Percentiles rank a stretch among this genome's conserved stretches.
phyloP scores from a whole-genome alignment of 306 rosid species.

The Sicyos edulis region DNA sequence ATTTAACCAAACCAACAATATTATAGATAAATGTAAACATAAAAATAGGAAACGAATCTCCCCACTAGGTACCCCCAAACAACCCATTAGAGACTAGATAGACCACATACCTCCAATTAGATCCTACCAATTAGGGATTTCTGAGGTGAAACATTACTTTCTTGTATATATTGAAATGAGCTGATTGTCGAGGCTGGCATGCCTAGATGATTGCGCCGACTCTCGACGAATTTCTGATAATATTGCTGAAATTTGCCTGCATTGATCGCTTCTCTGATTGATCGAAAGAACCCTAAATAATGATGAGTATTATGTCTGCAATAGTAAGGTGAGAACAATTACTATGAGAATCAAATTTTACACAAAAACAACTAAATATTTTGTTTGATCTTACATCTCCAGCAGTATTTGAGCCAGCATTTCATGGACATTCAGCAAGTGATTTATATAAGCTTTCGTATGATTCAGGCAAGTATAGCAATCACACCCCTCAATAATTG shows the following conservation, averaged over 20 bases:
- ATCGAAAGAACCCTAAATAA: slow-evolving; percentile 63
- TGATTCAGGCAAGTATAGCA: slow-evolving; percentile 90
- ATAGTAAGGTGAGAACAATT: slow-evolving; percentile 18
- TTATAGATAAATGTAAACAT: too few species aligned
- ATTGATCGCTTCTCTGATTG: slow-evolving; percentile 62
- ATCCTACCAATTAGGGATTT: background rate
- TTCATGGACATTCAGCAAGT: slow-evolving; percentile 82
- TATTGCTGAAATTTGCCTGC: slow-evolving; percentile 70
- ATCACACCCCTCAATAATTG: slow-evolving; percentile 48
- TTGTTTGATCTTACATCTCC: slow-evolving; percentile 49
- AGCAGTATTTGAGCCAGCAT: slow-evolving; percentile 87
- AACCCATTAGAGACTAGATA: too few species aligned
- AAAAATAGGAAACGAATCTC: too few species aligned
- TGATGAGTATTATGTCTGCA: slow-evolving; percentile 95
- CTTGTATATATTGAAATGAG: slow-evolving; percentile 9
- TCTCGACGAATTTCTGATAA: slow-evolving; percentile 43
- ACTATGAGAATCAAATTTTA: slow-evolving; percentile 7
- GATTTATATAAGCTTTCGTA: slow-evolving; percentile 82
- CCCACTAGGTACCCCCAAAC: too few species aligned
- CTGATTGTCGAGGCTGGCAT: slow-evolving; percentile 24
- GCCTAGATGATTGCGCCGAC: slow-evolving; percentile 38
- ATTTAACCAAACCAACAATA: too few species aligned
- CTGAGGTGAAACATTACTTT: background rate
- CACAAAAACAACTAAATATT: background rate
- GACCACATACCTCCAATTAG: too few species aligned